A percentile compares a stretch with the other conserved stretches of the same genome.
phyloP scores from a whole-genome alignment of 257 asterid species.

The Euphrasia confusa region DNA sequence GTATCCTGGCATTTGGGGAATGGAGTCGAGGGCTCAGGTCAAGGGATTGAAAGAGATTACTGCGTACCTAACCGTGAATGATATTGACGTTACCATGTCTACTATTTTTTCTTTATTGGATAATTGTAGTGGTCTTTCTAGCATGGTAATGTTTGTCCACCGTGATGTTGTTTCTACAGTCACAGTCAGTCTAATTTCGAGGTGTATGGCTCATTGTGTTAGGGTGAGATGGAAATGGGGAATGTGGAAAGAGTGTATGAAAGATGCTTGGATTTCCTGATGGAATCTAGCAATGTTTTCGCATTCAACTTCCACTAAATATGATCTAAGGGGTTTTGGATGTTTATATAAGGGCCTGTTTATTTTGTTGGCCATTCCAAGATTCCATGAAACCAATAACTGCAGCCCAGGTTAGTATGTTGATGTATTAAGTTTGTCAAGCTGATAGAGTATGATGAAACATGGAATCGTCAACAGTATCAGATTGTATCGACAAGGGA shows the following conservation, averaged over 20 bases:
- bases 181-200: slow-evolving; percentile 48
- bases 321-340: slow-evolving; percentile 6
- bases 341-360: neutral
- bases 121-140: slow-evolving; percentile 39
- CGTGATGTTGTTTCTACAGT: slow-evolving; percentile 55
- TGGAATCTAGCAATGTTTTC: slow-evolving; percentile 25
- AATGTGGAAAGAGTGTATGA: slow-evolving; percentile 67
- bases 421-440: neutral
- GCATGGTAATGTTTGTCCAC: slow-evolving; percentile 47
- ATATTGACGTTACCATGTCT: slow-evolving; percentile 48
- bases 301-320: slow-evolving; percentile 9
- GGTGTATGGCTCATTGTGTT: slow-evolving; percentile 43
- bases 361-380: no score
- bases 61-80: slow-evolving; percentile 57
- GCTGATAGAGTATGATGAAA: neutral
- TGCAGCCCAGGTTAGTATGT: neutral
- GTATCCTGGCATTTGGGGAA: slow-evolving; percentile 29
- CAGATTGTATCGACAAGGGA: neutral
- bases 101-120: slow-evolving; percentile 46
- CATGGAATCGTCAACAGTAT: neutral
- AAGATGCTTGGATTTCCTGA: slow-evolving; percentile 58
- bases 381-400: neutral
- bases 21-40: slow-evolving; percentile 34
- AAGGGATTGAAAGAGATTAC: slow-evolving; percentile 50
- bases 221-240: slow-evolving; percentile 83